Base-by-base conservation (phyloP, 805 yeast species). In the Ogataea chonburiensis region DNA sequence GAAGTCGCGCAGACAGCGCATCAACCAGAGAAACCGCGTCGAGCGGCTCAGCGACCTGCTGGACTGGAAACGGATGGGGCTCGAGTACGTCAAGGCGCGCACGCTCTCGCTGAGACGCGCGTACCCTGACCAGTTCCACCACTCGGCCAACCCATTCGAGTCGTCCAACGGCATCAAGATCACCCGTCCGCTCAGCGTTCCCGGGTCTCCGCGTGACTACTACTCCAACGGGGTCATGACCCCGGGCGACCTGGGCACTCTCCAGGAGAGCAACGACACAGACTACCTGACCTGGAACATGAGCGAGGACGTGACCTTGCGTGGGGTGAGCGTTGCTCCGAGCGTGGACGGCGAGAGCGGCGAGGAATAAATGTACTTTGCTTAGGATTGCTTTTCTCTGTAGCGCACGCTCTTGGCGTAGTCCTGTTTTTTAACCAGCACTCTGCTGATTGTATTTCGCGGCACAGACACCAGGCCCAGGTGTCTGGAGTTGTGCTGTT, bases 21-120 rank as follows among this genome's bases (percentile, higher is more conserved):
- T 91, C 66, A 93, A 93, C 64, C 98, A 91, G 70, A 81, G 98
- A 68, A 91, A 91, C 64, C 78, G 98, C 63, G 93, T 96, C 18
- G 98, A 91, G 67, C 74, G 98, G 51, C 72, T 91, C 45, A 80
- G 93, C 33, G 98, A 93, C 60, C 66, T 91, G 53, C 75, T 91
- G 43, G 98, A 91, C 67, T 91, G 98, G 98, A 86, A 85, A 64
- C 77, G 98, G 55, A 89, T 91, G 98, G 98, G 98, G 0, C 69
- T 91, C 35, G 98, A 93, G 63, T 91, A 91, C 62, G 79, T 86
- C 53, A 91, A 91, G 68, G 98, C 98, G 11, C 79, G 98, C 55
- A 88, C 86, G 55, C 73, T 91, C 52, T 87, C 96, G 0, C 71
- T 91, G 59, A 83, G 89, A 61, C 73, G 98, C 55, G 98, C 97